Conservation (phyloP, 2,329 filamentous ascomycete genomes). For the Arthrobotrys iridis region DNA sequence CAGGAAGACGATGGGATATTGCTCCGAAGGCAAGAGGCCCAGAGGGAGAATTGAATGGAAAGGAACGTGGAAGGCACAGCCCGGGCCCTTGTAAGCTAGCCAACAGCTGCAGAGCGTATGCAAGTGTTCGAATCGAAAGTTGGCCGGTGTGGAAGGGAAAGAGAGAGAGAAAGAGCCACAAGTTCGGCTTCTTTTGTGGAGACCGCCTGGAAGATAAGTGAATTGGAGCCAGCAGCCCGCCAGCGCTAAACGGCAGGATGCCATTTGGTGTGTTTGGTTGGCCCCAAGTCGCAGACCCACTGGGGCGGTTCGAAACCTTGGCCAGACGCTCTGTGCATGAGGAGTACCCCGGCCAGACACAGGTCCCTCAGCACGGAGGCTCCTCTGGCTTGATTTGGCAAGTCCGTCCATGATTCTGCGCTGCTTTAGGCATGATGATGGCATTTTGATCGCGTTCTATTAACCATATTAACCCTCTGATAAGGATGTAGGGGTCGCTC, state of each 20-base stretch:
- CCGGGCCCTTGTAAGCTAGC: slow-evolving; percentile 58
- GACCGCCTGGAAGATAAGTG: slow-evolving; percentile 54
- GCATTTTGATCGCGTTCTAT: slow-evolving; percentile 3
- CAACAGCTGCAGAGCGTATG: slow-evolving; percentile 57
- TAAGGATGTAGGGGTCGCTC: slow-evolving; percentile 4
- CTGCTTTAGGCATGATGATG: slow-evolving; percentile 38
- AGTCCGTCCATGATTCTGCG: slow-evolving; percentile 26
- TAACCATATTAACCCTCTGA: slow-evolving; percentile 9
- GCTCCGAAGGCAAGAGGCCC: slow-evolving; percentile 58
- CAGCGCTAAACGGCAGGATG: slow-evolving; percentile 52
- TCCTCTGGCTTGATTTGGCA: slow-evolving; percentile 21
- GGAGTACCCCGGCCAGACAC: slow-evolving; percentile 40
- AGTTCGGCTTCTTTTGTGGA: slow-evolving; percentile 40
- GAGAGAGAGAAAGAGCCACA: slow-evolving; percentile 35
- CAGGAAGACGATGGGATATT: slow-evolving; percentile 60
- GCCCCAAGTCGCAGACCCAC: slow-evolving; percentile 41
- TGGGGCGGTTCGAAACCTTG: slow-evolving; percentile 54
- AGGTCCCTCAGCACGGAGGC: neutral
- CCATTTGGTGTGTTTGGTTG: slow-evolving; percentile 43
- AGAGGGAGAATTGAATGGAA: slow-evolving; percentile 61
- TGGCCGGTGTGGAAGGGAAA: slow-evolving; percentile 58
- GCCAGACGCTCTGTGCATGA: slow-evolving; percentile 53
- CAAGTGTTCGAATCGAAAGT: slow-evolving; percentile 29
- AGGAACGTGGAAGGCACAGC: slow-evolving; percentile 59
- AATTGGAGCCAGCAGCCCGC: slow-evolving; percentile 32